Evolutionary conservation across 768 basidiomycete species (phyloP), one percentile per base, ranked within the genome.

Genomic region (Lentinula lateritia): DNA sequence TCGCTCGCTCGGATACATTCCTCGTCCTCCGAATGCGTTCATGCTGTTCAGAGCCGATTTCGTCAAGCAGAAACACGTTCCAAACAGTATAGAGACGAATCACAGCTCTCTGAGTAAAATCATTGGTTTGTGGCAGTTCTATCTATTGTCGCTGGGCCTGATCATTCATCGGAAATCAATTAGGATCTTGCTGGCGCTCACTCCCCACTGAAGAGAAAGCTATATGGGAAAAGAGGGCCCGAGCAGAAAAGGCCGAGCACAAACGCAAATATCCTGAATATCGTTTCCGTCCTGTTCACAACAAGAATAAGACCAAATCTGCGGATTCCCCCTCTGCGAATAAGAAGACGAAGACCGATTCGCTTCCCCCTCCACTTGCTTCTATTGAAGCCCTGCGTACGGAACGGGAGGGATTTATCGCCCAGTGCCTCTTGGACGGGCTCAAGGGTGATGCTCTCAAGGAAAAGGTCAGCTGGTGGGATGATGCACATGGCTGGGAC

Each of bases 31-130:
- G 5, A 93, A 93, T 63, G 90, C 90, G 8, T 93, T 92, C 77
- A 93, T 93, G 78, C 81, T 93, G 65, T 93, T 92, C 78, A 84
- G 90, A 60, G 89, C 89, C 3, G 87, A 89, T 53, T 91, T 92
- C 73, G 88, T 92, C 64, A 80, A 87, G 67, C 87, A 83, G 67
- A 88, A 89, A 66, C 89, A 91, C 66, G 89, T 92, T 61, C 87
- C 89, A 1, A 86, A 88, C 16, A 84, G 83, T 20, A 87, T 92
- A 63, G 90, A 90, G 77, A 87, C 87, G 34, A 88, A 88, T 67
- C 88, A 89, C 73, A 85, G 86, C 63, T 87, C 85, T 32, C 69
- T 90, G 35, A 86, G 84, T 12, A 89, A 88, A 80, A 90, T 90
- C 66, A 83, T 90, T 73, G 75, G 85, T 87, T 62, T 64, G 80